A percentile compares a stretch with the other conserved stretches of the same genome.
Conservation (phyloP, 352 stramenopile genomes). For the Aphanomyces euteiches region DNA sequence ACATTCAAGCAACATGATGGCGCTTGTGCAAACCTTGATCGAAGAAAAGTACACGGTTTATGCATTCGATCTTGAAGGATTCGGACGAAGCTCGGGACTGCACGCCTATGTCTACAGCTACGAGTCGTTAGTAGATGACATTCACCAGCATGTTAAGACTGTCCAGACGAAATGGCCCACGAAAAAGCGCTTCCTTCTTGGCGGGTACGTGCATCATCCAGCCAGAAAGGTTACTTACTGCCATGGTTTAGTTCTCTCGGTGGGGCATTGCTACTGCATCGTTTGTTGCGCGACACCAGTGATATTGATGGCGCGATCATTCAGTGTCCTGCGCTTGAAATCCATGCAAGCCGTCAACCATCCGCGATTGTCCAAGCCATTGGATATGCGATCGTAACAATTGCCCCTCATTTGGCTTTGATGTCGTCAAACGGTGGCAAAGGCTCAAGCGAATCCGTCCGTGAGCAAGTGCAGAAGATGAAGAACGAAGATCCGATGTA, state of each 20-base stretch:
- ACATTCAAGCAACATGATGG: slow-evolving; percentile 22
- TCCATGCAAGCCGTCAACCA: slow-evolving; percentile 18
- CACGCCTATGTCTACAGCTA: slow-evolving; percentile 21
- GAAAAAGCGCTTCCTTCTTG: slow-evolving; percentile 22
- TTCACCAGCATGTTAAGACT: slow-evolving; percentile 17
- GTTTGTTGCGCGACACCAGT: neutral
- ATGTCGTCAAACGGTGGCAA: slow-evolving; percentile 29
- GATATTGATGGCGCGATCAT: slow-evolving; percentile 20
- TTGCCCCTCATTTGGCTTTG: slow-evolving; percentile 9
- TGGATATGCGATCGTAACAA: neutral
- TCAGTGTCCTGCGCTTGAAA: slow-evolving; percentile 19
- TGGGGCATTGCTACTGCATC: slow-evolving; percentile 21
- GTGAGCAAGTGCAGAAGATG: neutral
- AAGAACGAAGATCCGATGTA: slow-evolving; percentile 23
- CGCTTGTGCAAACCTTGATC: slow-evolving; percentile 7
- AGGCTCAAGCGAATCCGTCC: slow-evolving; percentile 22
- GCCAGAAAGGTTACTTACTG: neutral
- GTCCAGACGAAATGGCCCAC: slow-evolving; percentile 12
- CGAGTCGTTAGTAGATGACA: slow-evolving; percentile 7
- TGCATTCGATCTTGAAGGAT: slow-evolving; percentile 27
- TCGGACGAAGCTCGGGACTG: slow-evolving; percentile 23
- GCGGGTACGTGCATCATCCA: slow-evolving; percentile 17
- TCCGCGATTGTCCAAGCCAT: slow-evolving; percentile 9
- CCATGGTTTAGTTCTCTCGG: slow-evolving; percentile 17
- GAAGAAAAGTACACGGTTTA: slow-evolving; percentile 10